phyloP scores from a whole-genome alignment of 305 asterid species.

The Fraxinus latifolia region DNA sequence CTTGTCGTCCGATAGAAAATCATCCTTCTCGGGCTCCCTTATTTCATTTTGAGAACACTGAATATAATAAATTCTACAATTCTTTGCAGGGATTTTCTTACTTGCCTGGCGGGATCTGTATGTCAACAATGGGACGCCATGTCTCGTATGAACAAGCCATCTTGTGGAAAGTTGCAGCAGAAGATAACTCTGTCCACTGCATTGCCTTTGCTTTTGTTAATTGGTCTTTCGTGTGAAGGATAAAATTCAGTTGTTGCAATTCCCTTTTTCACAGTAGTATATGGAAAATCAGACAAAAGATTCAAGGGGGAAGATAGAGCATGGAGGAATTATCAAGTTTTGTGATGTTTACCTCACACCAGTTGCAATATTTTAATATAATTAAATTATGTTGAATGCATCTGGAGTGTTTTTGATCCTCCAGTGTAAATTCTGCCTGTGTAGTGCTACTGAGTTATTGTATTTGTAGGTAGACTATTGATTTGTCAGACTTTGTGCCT shows the following conservation, averaged over 20 bases:
- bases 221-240: slow-evolving; percentile 74
- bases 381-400: slow-evolving; percentile 15
- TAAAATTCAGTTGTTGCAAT: not conserved
- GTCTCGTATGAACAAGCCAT: slow-evolving; percentile 77
- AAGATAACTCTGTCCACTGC: slow-evolving; percentile 65
- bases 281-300: slow-evolving; percentile 11
- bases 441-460: slow-evolving; percentile 1
- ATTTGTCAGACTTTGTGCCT: not conserved
- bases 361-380: slow-evolving; percentile 26
- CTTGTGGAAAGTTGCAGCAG: slow-evolving; percentile 82
- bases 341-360: slow-evolving; percentile 27
- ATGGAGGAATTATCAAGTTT: slow-evolving; percentile 30
- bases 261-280: not conserved
- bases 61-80: not conserved
- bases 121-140: slow-evolving; percentile 93
- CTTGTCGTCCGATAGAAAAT: not conserved
- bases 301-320: not conserved
- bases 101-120: slow-evolving; percentile 81
- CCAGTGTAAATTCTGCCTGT: slow-evolving; percentile 31
- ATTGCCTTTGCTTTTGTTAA: slow-evolving; percentile 80
- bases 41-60: not conserved
- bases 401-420: slow-evolving; percentile 18
- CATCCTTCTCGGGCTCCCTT: not conserved
- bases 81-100: slow-evolving; percentile 57
- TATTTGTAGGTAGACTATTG: not conserved